phyloP scores from a whole-genome alignment of 306 rosid species.

The Inga leiocalycina region DNA sequence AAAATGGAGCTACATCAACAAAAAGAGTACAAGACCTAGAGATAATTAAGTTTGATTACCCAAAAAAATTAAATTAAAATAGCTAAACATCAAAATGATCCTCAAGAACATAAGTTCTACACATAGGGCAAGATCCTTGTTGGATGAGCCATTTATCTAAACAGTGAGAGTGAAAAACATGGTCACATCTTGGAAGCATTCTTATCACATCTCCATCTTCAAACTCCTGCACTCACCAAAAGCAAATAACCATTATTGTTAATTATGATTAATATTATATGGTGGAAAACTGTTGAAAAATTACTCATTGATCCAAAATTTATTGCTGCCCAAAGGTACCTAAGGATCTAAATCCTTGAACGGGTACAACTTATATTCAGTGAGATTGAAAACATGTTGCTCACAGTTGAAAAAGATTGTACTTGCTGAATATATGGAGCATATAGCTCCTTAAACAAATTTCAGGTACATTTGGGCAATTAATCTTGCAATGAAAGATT shows the following conservation, averaged over 20 bases:
- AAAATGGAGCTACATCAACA: background rate
- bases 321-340: too few relatives aligned
- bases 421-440: too few relatives aligned
- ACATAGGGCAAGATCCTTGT: slow-evolving; percentile 49
- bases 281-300: too few relatives aligned
- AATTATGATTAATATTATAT: too few relatives aligned
- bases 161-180: slow-evolving; percentile 45
- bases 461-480: too few relatives aligned
- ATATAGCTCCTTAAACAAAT: too few relatives aligned
- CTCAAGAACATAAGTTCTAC: slow-evolving; percentile 39
- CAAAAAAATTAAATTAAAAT: background rate
- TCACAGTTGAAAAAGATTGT: too few relatives aligned
- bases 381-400: too few relatives aligned
- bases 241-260: background rate
- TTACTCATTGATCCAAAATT: too few relatives aligned
- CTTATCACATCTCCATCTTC: slow-evolving; percentile 49
- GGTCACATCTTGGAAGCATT: slow-evolving; percentile 47
- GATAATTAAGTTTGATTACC: background rate
- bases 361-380: too few relatives aligned
- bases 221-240: slow-evolving; percentile 37
- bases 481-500: too few relatives aligned
- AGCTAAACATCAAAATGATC: background rate
- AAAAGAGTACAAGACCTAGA: background rate
- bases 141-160: slow-evolving; percentile 50
- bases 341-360: too few relatives aligned